Conservation (phyloP, 257 asterid species). For the Nemophila menziesii region DNA sequence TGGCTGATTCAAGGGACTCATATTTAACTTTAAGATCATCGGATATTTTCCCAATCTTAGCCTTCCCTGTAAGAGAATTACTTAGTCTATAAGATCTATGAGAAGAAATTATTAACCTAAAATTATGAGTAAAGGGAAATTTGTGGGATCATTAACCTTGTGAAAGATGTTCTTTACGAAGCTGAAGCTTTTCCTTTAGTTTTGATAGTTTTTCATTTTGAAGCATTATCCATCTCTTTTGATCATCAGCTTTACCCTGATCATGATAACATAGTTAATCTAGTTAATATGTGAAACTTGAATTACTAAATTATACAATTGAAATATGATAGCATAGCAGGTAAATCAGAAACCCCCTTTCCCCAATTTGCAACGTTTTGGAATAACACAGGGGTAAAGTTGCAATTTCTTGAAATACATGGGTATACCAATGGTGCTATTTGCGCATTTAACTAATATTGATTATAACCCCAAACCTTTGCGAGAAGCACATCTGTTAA, state of each 20-base stretch:
- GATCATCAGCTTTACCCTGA: conserved; percentile 97
- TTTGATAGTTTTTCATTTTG: conserved; percentile 67
- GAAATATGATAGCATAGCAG: background rate
- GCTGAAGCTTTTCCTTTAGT: conserved; percentile 66
- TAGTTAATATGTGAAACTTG: background rate
- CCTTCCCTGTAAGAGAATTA: conserved; percentile 48
- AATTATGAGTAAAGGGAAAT: too few relatives aligned
- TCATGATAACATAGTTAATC: conserved; percentile 1
- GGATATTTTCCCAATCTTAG: conserved; percentile 59
- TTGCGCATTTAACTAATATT: background rate
- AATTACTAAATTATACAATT: background rate
- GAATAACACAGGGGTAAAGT: too few relatives aligned
- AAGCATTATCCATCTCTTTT: conserved; percentile 72
- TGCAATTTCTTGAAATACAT: too few relatives aligned
- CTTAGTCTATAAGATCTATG: conserved; percentile 16
- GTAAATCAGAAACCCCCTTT: background rate
- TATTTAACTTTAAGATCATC: conserved; percentile 52
- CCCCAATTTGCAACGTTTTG: too few relatives aligned
- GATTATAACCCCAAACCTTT: conserved; percentile 36
- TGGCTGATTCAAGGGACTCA: conserved; percentile 66
- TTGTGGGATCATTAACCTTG: conserved; percentile 39
- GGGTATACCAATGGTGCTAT: background rate
- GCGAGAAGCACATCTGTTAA: conserved; percentile 75
- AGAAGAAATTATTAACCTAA: background rate
- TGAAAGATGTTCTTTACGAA: conserved; percentile 47